Evolutionary conservation across 257 asterid species (phyloP).

Genomic region (Cruciata laevipes): DNA sequence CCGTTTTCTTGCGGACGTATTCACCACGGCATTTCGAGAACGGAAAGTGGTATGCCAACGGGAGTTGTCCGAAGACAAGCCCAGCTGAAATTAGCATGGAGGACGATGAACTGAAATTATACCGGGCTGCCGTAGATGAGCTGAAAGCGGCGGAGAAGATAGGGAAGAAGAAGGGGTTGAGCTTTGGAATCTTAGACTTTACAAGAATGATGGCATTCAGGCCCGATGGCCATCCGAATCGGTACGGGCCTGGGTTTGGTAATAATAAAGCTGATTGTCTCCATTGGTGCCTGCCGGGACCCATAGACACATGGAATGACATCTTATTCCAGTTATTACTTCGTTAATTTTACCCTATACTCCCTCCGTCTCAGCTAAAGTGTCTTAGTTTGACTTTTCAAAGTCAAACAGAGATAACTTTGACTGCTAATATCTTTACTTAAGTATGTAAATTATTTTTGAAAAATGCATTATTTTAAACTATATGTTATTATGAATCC

Average conservation of each 20-base stretch:
- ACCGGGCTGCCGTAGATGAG: constrained; percentile 36
- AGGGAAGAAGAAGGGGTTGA: background rate
- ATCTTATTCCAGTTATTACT: background rate
- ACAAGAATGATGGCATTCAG: background rate
- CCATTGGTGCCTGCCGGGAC: background rate
- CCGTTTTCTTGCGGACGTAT: constrained; percentile 10
- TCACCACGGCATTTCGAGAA: constrained; percentile 81
- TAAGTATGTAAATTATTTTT: no score
- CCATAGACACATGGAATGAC: background rate
- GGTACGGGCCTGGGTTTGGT: background rate
- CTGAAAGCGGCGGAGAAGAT: background rate
- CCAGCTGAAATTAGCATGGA: constrained; percentile 47
- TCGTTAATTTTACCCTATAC: no score
- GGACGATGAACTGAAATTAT: constrained; percentile 39
- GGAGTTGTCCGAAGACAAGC: constrained; percentile 48
- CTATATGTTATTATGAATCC: no score
- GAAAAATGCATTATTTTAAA: no score
- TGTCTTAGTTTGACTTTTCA: no score
- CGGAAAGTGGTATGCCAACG: constrained; percentile 72
- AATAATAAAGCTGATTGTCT: background rate
- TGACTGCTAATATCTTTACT: no score
- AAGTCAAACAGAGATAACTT: no score
- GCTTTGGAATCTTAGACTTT: background rate
- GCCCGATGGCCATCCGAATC: background rate
- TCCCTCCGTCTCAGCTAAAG: no score